These are phyloP conservation scores for Yamadazyma membranifaciens DNA, from an alignment of 1,139 yeast species.

Conservation along the genomic window DNA sequence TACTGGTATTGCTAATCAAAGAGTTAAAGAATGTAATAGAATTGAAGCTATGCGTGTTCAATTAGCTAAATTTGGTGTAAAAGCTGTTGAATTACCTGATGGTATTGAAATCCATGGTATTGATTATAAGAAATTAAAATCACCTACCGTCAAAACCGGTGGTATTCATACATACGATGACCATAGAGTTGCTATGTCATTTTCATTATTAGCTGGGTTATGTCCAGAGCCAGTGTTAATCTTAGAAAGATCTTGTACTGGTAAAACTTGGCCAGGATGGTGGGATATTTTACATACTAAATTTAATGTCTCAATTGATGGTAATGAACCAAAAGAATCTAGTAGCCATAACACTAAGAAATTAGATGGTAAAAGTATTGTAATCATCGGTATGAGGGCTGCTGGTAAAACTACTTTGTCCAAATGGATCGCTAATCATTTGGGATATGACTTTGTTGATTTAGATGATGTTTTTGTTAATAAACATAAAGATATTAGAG, in stretches of 20 bases:
- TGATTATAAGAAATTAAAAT: conserved; percentile 41
- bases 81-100: conserved; percentile 81
- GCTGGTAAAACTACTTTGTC: conserved; percentile 94
- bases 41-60: conserved; percentile 92
- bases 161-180: conserved; percentile 87
- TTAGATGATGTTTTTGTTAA: conserved; percentile 72
- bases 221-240: conserved; percentile 61
- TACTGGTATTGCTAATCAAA: conserved; percentile 95
- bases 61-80: conserved; percentile 86
- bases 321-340: conserved; percentile 49
- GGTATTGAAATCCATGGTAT: conserved; percentile 87
- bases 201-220: conserved; percentile 75
- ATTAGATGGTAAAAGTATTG: conserved; percentile 50
- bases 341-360: not conserved
- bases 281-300: conserved; percentile 86
- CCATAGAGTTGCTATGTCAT: conserved; percentile 98
- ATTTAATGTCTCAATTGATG: conserved; percentile 66
- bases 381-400: conserved; percentile 97
- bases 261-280: conserved; percentile 99
- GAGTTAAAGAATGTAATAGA: conserved; percentile 96
- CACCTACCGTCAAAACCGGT: conserved; percentile 44
- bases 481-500: conserved; percentile 58
- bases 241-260: conserved; percentile 87
- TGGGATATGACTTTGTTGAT: conserved; percentile 76
- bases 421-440: conserved; percentile 68